These are phyloP conservation scores for Linum tenue DNA, from an alignment of 345 rosid species.

Conservation along the genomic window DNA sequence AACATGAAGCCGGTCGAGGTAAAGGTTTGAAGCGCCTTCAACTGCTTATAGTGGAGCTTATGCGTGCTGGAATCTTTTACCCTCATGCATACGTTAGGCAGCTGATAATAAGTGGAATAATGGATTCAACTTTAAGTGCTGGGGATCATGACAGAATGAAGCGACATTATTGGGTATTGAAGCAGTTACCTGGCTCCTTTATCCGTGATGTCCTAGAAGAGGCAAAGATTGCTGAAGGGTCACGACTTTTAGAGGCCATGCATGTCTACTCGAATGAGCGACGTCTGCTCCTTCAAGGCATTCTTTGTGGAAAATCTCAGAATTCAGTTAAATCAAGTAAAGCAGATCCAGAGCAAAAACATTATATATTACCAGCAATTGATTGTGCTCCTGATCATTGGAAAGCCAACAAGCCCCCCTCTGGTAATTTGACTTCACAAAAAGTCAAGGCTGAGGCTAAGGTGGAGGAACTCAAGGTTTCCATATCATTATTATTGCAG, in stretches of 20 bases:
- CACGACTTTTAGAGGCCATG: slow-evolving; percentile 53
- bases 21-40: slow-evolving; percentile 70
- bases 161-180: slow-evolving; percentile 72
- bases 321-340: slow-evolving; percentile 10
- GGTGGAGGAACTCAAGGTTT: slow-evolving; percentile 53
- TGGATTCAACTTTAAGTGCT: slow-evolving; percentile 42
- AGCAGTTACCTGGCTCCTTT: slow-evolving; percentile 70
- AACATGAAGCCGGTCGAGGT: slow-evolving; percentile 69
- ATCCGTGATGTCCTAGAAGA: slow-evolving; percentile 54
- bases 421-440: slow-evolving; percentile 28
- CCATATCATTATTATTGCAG: slow-evolving; percentile 59
- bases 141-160: slow-evolving; percentile 46
- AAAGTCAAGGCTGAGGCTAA: slow-evolving; percentile 34
- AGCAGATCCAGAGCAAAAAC: slow-evolving; percentile 11
- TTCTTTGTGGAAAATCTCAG: slow-evolving; percentile 18
- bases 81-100: slow-evolving; percentile 93
- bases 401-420: slow-evolving; percentile 28
- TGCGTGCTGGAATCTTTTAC: slow-evolving; percentile 69
- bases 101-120: slow-evolving; percentile 78
- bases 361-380: slow-evolving; percentile 9
- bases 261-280: slow-evolving; percentile 73
- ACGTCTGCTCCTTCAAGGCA: slow-evolving; percentile 58
- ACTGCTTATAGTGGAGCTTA: slow-evolving; percentile 64
- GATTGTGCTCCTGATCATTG: slow-evolving; percentile 31
- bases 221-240: slow-evolving; percentile 50